Base-by-base conservation (phyloP, 1,139 yeast genomes). In the Eremothecium sinecaudum region DNA sequence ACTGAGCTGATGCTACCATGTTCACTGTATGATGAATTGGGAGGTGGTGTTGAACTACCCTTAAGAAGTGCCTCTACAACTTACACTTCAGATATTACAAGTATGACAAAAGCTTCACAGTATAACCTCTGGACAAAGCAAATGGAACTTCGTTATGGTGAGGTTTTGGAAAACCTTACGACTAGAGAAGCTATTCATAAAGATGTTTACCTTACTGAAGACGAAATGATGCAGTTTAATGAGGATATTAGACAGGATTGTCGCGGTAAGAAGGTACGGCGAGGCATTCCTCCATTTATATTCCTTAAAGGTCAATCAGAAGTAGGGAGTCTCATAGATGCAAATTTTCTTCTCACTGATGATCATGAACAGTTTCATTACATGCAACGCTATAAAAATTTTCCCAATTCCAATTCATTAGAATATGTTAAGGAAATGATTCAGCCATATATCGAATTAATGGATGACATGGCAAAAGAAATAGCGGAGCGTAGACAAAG, bases 361-460 rank as follows among this genome's bases (percentile, higher is more conserved):
- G 30, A 27, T 7, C 21, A 27, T 21, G 30, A 27, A 18, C 30
- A 27, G 8, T 27, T 27, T 14, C 30, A 27, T 18, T 27, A 27
- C 21, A 27, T 27, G 30, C 30, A 27, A 17, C 22, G 30, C n/a
- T 27, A 27, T 14, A 27, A 27, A 9, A 27, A 27, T n/a, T 27
- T 27, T 14, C 30, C 30, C 21, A 27, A 27, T 14, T 16, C 30
- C n/a, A 27, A 27, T 7, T 16, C 30, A 6, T 14, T 27, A 11
- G 30, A 27, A 14, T 27, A 27, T 17, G 30, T 27, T 3, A 3
- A 14, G 11, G 14, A 16, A 21, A 27, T 27, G 30, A 27, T 27
- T 18, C 30, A 27, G 14, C 30, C 30, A 4, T 27, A 27, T 14
- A 27, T 27, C 4, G 30, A 27, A 4, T 27, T 27, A n/a, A 16